Conservation (phyloP, 1,284 basidiomycete species). For the Microbotryomycetes sp. region DNA sequence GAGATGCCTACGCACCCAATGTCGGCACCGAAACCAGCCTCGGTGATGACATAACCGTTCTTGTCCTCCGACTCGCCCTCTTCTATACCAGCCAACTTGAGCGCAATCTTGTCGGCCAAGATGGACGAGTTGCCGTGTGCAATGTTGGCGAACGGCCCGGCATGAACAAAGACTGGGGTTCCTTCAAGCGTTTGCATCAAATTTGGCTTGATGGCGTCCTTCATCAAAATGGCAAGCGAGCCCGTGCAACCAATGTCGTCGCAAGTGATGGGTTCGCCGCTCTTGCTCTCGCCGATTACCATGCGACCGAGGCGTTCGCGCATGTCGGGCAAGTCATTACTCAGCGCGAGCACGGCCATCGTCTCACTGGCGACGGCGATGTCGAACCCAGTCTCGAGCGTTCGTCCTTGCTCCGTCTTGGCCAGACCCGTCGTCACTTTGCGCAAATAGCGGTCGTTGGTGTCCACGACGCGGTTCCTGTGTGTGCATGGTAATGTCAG, state of each 20-base stretch:
- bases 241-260: constrained; percentile 96
- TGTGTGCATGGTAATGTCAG: neutral
- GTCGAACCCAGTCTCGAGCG: constrained; percentile 86
- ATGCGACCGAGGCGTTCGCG: constrained; percentile 80
- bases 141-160: constrained; percentile 98
- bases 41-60: constrained; percentile 92
- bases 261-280: constrained; percentile 85
- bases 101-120: constrained; percentile 87
- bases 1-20: constrained; percentile 55
- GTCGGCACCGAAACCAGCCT: constrained; percentile 97
- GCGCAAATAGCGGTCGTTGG: constrained; percentile 93
- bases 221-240: constrained; percentile 93
- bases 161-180: constrained; percentile 97
- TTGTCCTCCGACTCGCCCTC: constrained; percentile 72
- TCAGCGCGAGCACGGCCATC: constrained; percentile 94
- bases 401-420: constrained; percentile 80
- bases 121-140: constrained; percentile 99
- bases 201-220: constrained; percentile 98
- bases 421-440: constrained; percentile 89
- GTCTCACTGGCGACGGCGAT: constrained; percentile 96
- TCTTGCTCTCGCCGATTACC: constrained; percentile 94
- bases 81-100: constrained; percentile 96
- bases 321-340: constrained; percentile 86
- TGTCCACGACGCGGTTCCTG: constrained; percentile 84
- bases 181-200: constrained; percentile 99